These are phyloP conservation scores for Aspergillus ostianus DNA, from an alignment of 495 filamentous ascomycete species.

Conservation along the genomic window DNA sequence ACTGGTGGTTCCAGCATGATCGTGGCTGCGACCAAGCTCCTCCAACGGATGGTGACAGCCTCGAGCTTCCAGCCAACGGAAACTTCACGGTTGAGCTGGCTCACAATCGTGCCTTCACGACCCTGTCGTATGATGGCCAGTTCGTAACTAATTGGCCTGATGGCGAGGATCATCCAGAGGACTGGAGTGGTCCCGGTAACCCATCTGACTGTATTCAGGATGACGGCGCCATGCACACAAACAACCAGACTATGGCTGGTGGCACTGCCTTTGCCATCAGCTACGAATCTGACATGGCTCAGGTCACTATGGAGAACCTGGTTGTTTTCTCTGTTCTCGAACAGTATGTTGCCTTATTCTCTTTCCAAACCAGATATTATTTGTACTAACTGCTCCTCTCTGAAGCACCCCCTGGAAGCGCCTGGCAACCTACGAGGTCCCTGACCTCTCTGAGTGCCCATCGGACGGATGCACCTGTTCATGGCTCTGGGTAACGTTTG, in stretches of 20 bases:
- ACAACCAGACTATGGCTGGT: slow-evolving; percentile 41
- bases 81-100: slow-evolving; percentile 53
- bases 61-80: slow-evolving; percentile 53
- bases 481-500: slow-evolving; percentile 47
- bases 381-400: slow-evolving; percentile 3
- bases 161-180: slow-evolving; percentile 43
- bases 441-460: slow-evolving; percentile 49
- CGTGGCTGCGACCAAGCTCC: slow-evolving; percentile 44
- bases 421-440: slow-evolving; percentile 47
- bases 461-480: slow-evolving; percentile 52
- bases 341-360: slow-evolving; percentile 26
- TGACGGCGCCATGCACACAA: slow-evolving; percentile 45
- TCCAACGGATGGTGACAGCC: slow-evolving; percentile 40
- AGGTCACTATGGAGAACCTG: slow-evolving; percentile 52
- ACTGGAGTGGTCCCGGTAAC: slow-evolving; percentile 40
- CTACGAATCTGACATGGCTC: slow-evolving; percentile 44
- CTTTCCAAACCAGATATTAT: slow-evolving; percentile 3
- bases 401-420: slow-evolving; percentile 50
- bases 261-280: slow-evolving; percentile 56
- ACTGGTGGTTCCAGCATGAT: slow-evolving; percentile 55
- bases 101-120: slow-evolving; percentile 50
- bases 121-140: slow-evolving; percentile 46
- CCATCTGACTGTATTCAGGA: slow-evolving; percentile 31
- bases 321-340: slow-evolving; percentile 50
- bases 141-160: slow-evolving; percentile 45